A percentile compares a stretch with the other conserved stretches of the same genome.
phyloP scores from a whole-genome alignment of 2,329 filamentous ascomycete genomes.

The Chaetomium olivaceum region DNA sequence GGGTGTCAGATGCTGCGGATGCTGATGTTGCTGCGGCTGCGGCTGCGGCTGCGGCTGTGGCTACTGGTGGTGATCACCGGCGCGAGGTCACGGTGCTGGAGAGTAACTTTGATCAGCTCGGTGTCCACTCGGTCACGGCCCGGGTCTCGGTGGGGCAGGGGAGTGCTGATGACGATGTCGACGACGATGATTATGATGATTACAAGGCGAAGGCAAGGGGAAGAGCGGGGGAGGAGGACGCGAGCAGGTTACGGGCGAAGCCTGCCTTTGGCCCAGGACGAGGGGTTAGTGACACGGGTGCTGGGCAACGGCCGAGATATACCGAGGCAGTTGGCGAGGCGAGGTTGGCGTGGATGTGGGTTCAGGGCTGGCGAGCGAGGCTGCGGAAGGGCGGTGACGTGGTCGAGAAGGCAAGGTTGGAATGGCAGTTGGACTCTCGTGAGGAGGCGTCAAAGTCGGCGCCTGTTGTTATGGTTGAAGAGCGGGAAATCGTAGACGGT shows the following conservation, averaged over 20 bases:
- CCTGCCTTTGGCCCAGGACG: not conserved
- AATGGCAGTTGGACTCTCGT: slow-evolving; percentile 34
- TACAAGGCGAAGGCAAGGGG: not conserved
- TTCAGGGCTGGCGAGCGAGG: slow-evolving; percentile 42
- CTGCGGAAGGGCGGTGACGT: slow-evolving; percentile 38
- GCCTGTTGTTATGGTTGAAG: slow-evolving; percentile 11
- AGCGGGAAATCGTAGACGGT: not conserved
- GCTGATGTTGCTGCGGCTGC: not conserved
- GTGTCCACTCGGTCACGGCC: slow-evolving; percentile 21
- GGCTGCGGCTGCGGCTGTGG: not conserved
- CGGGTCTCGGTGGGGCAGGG: slow-evolving; percentile 25
- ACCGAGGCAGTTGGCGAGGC: slow-evolving; percentile 33
- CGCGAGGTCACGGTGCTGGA: slow-evolving; percentile 13
- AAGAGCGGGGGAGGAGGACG: not conserved
- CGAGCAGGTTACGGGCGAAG: not conserved
- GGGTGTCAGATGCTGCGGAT: no score
- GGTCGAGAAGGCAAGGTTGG: slow-evolving; percentile 40
- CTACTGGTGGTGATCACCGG: not conserved
- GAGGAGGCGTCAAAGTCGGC: not conserved
- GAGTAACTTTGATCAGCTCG: slow-evolving; percentile 26
- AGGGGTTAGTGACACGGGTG: not conserved
- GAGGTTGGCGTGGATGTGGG: slow-evolving; percentile 42
- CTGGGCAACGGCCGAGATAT: slow-evolving; percentile 10
- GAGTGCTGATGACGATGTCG: slow-evolving; percentile 16
- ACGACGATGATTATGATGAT: not conserved